These are phyloP conservation scores for Danielia reshetovae DNA, from an alignment of 805 yeast genomes.

Conservation along the genomic window DNA sequence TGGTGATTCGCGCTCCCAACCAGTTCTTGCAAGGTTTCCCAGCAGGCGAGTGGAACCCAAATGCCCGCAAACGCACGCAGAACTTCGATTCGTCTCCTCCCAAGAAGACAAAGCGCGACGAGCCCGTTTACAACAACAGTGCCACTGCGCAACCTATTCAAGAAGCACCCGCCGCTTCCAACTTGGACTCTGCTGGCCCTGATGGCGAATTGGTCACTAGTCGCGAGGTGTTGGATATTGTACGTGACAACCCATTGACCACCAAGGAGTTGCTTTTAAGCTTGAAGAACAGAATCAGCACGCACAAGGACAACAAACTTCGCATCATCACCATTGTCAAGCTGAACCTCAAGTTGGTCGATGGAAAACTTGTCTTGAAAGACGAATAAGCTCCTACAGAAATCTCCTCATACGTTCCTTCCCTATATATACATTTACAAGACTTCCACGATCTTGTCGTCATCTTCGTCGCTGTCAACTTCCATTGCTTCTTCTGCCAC, in stretches of 20 bases:
- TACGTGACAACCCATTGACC: conserved; percentile 53
- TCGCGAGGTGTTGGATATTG: conserved; percentile 64
- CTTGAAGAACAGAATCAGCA: conserved; percentile 58
- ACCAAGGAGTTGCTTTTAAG: conserved; percentile 60
- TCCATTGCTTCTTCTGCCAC: conserved; percentile 44
- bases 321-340: conserved; percentile 56
- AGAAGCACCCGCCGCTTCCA: conserved; percentile 12
- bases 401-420: neutral
- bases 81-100: conserved; percentile 23
- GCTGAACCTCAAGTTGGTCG: conserved; percentile 51
- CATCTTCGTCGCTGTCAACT: conserved; percentile 47
- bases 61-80: conserved; percentile 35
- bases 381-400: conserved; percentile 14
- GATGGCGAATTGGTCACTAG: conserved; percentile 54
- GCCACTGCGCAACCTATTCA: conserved; percentile 11
- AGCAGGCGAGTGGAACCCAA: conserved; percentile 82
- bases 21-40: conserved; percentile 65
- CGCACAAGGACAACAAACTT: conserved; percentile 60
- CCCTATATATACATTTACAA: conserved; percentile 23
- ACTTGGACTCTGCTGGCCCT: conserved; percentile 35
- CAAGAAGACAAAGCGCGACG: conserved; percentile 39
- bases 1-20: conserved; percentile 62
- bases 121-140: conserved; percentile 11
- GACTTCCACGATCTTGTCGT: conserved; percentile 51
- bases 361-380: conserved; percentile 42